These are phyloP conservation scores for Rehmannia glutinosa DNA, from an alignment of 257 asterid genomes.

Conservation along the genomic window DNA sequence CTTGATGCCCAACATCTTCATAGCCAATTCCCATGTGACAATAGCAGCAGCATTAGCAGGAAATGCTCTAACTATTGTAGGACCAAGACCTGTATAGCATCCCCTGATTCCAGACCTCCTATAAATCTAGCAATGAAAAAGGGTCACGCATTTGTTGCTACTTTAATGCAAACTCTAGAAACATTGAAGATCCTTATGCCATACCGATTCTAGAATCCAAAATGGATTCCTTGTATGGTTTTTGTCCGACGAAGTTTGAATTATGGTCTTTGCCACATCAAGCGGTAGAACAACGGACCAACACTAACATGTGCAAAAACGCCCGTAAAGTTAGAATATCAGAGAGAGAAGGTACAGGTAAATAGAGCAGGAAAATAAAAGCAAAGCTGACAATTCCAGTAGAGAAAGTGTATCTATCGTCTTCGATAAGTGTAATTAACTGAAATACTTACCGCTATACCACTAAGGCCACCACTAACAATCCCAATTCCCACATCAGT, in stretches of 20 bases:
- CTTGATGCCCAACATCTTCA: constrained; percentile 68
- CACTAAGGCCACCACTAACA: constrained; percentile 85
- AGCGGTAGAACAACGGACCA: constrained; percentile 78
- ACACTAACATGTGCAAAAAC: constrained; percentile 33
- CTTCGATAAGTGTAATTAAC: constrained; percentile 6
- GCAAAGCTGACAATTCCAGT: constrained; percentile 4
- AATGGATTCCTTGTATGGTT: constrained; percentile 65
- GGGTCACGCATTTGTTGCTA: constrained; percentile 21
- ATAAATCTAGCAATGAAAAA: constrained; percentile 55
- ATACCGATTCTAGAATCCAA: constrained; percentile 54
- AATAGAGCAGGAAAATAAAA: background rate
- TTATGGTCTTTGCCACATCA: constrained; percentile 88
- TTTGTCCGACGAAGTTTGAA: constrained; percentile 65
- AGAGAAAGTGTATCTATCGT: background rate
- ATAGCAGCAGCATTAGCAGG: constrained; percentile 80
- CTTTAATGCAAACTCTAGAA: background rate
- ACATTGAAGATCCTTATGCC: constrained; percentile 8
- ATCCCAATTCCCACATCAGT: constrained; percentile 77
- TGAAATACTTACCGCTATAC: constrained; percentile 61
- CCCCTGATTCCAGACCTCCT: constrained; percentile 71
- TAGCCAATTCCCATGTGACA: constrained; percentile 70
- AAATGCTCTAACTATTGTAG: constrained; percentile 76
- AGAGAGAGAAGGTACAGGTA: constrained; percentile 19
- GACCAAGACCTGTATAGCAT: constrained; percentile 89
- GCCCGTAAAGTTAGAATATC: constrained; percentile 6